Evolutionary conservation across 345 rosid genomes (phyloP).

Genomic region (Geranium brycei): DNA sequence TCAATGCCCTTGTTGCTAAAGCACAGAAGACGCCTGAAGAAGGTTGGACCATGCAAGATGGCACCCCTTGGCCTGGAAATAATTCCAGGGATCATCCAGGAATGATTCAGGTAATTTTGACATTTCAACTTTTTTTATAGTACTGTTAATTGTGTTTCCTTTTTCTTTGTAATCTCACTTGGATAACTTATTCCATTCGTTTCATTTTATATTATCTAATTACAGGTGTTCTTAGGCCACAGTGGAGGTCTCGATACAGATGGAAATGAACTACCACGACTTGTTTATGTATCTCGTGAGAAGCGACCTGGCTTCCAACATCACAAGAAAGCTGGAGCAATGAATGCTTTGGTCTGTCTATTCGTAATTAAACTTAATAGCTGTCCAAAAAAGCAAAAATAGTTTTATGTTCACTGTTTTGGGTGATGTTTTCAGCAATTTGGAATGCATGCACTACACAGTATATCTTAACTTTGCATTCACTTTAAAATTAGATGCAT

Average conservation of each 20-base stretch:
- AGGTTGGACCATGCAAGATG: slow-evolving; percentile 99
- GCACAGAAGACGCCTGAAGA: slow-evolving; percentile 99
- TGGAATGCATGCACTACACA: no score
- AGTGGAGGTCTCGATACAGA: slow-evolving; percentile 97
- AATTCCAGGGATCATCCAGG: slow-evolving; percentile 99
- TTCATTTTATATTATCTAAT: slow-evolving; percentile 3
- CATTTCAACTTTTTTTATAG: slow-evolving; percentile 5
- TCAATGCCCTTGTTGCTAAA: slow-evolving; percentile 96
- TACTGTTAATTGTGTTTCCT: no score
- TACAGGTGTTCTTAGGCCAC: slow-evolving; percentile 91
- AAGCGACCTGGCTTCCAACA: slow-evolving; percentile 99
- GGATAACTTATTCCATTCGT: not conserved
- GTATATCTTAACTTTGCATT: no score
- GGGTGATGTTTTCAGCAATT: no score
- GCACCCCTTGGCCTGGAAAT: slow-evolving; percentile 99
- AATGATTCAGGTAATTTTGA: slow-evolving; percentile 66
- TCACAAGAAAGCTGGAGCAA: slow-evolving; percentile 99
- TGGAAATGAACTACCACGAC: slow-evolving; percentile 97
- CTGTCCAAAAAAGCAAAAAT: not conserved
- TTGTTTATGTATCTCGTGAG: slow-evolving; percentile 99
- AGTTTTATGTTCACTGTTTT: no score
- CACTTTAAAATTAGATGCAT: no score
- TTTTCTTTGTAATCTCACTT: not conserved
- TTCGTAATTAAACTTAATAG: not conserved
- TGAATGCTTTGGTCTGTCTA: slow-evolving; percentile 91